Conservation (phyloP, 148 eudicot species). For the Heliosperma pusillum region DNA sequence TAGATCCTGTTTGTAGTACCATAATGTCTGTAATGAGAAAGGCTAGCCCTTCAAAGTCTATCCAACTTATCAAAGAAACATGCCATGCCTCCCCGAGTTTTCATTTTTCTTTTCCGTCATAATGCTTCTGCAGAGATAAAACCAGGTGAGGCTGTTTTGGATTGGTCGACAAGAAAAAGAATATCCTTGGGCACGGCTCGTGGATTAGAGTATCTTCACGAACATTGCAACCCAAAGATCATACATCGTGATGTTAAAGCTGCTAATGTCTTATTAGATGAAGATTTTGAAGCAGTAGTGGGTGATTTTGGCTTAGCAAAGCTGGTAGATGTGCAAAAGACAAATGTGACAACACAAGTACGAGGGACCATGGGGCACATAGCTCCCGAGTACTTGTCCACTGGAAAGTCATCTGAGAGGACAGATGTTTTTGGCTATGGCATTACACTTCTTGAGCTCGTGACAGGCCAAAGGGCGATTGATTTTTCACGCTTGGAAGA, state of each 20-base stretch:
- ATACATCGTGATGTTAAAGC: conserved; percentile 54
- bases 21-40: not conserved
- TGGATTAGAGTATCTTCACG: conserved; percentile 59
- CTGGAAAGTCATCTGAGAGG: conserved; percentile 50
- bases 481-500: conserved; percentile 52
- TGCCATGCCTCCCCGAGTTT: not conserved
- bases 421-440: conserved; percentile 54
- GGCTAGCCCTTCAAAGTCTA: not conserved
- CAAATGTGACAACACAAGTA: conserved; percentile 50
- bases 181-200: conserved; percentile 59
- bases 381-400: conserved; percentile 53
- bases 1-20: not conserved
- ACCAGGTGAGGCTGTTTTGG: conserved; percentile 40
- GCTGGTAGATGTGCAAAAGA: conserved; percentile 54
- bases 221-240: conserved; percentile 56
- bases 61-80: not conserved
- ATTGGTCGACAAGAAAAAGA: conserved; percentile 50
- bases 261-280: conserved; percentile 50
- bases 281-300: conserved; percentile 47
- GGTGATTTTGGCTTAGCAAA: conserved; percentile 63
- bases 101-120: not conserved
- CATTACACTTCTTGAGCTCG: conserved; percentile 46
- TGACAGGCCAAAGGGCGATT: conserved; percentile 53
- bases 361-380: conserved; percentile 57
- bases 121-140: conserved; percentile 36